phyloP scores from a whole-genome alignment of 352 stramenopile genomes.

The Phytopythium oedochilum region DNA sequence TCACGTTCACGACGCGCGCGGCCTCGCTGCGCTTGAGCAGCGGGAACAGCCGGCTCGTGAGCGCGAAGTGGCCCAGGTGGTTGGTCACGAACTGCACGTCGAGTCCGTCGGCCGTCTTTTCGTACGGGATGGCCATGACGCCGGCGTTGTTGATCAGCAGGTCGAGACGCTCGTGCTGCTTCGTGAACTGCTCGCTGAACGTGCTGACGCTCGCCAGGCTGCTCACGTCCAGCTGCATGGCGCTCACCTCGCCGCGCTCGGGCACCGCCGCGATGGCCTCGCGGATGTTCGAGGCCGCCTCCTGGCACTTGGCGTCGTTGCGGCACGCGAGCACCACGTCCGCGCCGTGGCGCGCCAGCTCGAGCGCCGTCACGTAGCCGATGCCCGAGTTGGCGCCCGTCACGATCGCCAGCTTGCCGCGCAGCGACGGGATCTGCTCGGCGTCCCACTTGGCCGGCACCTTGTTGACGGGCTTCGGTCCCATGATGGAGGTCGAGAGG shows the following conservation, averaged over 20 bases:
- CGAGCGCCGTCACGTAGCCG: conserved; percentile 37
- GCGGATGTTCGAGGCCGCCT: background rate
- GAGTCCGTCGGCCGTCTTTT: conserved; percentile 18
- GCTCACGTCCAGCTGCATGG: conserved; percentile 38
- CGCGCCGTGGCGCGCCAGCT: conserved; percentile 36
- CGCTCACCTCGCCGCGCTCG: conserved; percentile 6
- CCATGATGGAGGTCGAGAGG: no score
- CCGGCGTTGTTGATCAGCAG: conserved; percentile 57
- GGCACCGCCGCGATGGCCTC: background rate
- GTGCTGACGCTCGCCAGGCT: conserved; percentile 23
- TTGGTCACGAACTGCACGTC: conserved; percentile 53
- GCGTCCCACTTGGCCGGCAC: conserved; percentile 7
- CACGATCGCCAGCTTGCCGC: no score
- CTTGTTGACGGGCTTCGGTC: no score
- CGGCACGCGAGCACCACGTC: conserved; percentile 22
- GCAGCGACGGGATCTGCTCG: conserved; percentile 6
- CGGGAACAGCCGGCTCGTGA: conserved; percentile 27
- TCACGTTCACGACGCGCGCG: conserved; percentile 22
- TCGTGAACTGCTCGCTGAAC: conserved; percentile 25
- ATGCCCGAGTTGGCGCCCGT: conserved; percentile 54
- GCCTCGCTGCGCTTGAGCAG: conserved; percentile 12
- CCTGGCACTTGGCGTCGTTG: background rate
- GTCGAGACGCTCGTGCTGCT: conserved; percentile 24
- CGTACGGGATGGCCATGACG: conserved; percentile 32
- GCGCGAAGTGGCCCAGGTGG: conserved; percentile 41